A percentile compares a stretch with the other conserved stretches of the same genome.
phyloP scores from a whole-genome alignment of 192 early-diverging fungal species.

The Dispira parvispora region DNA sequence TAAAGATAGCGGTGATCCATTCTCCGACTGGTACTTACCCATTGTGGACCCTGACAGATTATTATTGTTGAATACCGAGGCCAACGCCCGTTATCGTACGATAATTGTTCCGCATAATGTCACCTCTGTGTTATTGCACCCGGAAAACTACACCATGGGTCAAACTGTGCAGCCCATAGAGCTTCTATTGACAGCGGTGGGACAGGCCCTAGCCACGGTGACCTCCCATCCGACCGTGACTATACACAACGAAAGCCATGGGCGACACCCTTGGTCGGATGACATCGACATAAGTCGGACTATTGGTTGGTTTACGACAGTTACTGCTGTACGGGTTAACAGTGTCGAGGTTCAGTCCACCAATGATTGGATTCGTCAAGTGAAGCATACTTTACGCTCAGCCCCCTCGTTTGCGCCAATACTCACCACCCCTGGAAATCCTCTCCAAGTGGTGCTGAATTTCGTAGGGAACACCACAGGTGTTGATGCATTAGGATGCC shows the following conservation, averaged over 20 bases:
- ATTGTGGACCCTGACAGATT: background rate
- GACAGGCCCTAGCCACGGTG: background rate
- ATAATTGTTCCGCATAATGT: too few relatives aligned
- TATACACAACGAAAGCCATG: slow-evolving; percentile 7
- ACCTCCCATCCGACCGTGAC: background rate
- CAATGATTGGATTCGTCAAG: background rate
- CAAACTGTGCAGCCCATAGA: background rate
- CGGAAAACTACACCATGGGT: background rate
- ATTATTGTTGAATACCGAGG: background rate
- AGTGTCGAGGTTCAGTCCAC: background rate
- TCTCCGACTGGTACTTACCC: background rate
- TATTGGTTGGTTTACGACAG: background rate
- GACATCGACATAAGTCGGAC: background rate
- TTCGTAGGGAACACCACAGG: background rate
- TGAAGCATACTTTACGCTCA: background rate
- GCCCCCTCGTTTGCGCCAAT: background rate
- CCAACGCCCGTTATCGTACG: background rate
- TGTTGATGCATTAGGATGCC: background rate
- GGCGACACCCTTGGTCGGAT: slow-evolving; percentile 10
- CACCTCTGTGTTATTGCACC: background rate
- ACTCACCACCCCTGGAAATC: background rate
- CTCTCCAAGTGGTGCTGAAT: background rate
- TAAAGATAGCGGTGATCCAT: background rate
- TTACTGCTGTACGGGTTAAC: background rate
- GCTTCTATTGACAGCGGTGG: background rate